Evolutionary conservation across 345 rosid genomes (phyloP).

Genomic region (Gossypium arboreum): DNA sequence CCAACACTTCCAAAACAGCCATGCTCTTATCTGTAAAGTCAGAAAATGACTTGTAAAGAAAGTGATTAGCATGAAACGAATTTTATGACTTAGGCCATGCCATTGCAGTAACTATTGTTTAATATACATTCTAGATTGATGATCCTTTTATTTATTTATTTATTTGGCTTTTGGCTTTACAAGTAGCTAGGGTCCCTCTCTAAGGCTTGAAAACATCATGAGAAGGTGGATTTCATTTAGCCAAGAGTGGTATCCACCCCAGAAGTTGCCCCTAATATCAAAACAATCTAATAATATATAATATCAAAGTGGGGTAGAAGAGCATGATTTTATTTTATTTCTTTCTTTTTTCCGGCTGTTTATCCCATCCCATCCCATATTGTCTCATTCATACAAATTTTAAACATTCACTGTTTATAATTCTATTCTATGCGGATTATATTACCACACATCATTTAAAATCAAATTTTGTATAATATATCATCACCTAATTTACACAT

Average conservation of each 20-base stretch:
- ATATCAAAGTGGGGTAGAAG: slow-evolving; percentile 17
- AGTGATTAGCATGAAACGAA: slow-evolving; percentile 10
- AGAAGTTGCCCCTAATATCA: background rate
- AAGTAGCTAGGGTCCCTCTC: background rate
- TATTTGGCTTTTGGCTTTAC: background rate
- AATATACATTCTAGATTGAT: background rate
- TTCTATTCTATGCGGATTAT: no score
- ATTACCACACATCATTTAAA: no score
- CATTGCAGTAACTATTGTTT: background rate
- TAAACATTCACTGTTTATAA: no score
- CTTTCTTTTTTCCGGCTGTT: slow-evolving; percentile 5
- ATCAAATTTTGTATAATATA: no score
- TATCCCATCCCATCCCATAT: slow-evolving; percentile 12
- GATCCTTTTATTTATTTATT: background rate
- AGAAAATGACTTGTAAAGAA: slow-evolving; percentile 18
- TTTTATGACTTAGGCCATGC: slow-evolving; percentile 1
- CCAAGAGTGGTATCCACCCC: slow-evolving; percentile 28
- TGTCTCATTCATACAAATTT: slow-evolving; percentile 10
- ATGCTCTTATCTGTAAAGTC: slow-evolving; percentile 22
- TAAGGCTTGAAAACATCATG: background rate
- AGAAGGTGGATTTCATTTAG: background rate
- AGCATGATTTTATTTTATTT: background rate
- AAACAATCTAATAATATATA: background rate
- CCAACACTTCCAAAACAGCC: slow-evolving; percentile 16
- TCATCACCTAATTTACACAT: background rate